phyloP scores from a whole-genome alignment of 2,329 filamentous ascomycete species.

The Periconia digitata region DNA sequence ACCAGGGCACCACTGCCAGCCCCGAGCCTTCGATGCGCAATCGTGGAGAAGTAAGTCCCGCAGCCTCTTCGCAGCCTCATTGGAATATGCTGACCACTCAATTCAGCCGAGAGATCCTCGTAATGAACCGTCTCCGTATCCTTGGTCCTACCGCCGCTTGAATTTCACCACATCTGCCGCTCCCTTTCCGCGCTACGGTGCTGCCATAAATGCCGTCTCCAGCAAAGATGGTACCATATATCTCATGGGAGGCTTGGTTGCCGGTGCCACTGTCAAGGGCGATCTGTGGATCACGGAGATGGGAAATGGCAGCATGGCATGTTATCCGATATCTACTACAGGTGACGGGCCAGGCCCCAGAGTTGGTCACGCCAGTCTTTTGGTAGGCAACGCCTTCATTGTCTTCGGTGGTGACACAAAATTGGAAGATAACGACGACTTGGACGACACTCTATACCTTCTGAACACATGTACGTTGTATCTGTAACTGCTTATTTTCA shows the following conservation, averaged over 20 bases:
- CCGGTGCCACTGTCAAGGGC: conserved; percentile 92
- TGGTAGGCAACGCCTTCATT: conserved; percentile 98
- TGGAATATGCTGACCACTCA: conserved; percentile 4
- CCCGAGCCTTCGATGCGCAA: conserved; percentile 54
- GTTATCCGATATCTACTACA: conserved; percentile 87
- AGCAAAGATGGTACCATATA: conserved; percentile 98
- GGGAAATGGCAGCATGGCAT: conserved; percentile 76
- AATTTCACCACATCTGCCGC: conserved; percentile 83
- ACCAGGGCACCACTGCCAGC: conserved; percentile 58
- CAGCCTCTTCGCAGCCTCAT: conserved; percentile 7
- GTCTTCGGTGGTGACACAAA: conserved; percentile 99
- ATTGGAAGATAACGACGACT: conserved; percentile 83
- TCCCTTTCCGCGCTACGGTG: conserved; percentile 95
- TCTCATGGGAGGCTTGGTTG: conserved; percentile 94
- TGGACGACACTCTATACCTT: conserved; percentile 95
- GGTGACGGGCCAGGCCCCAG: conserved; percentile 92
- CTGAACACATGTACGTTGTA: conserved; percentile 86
- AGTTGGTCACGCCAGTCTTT: conserved; percentile 88
- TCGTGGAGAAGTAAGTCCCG: background rate
- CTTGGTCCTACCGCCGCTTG: conserved; percentile 89
- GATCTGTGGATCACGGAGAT: conserved; percentile 98
- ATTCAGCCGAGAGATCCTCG: conserved; percentile 31
- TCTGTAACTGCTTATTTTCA: background rate
- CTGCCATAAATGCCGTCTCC: conserved; percentile 87
- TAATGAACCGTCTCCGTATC: conserved; percentile 75